Evolutionary conservation across 352 stramenopile genomes (phyloP).

Genomic region (Globisporangium paddicum): DNA sequence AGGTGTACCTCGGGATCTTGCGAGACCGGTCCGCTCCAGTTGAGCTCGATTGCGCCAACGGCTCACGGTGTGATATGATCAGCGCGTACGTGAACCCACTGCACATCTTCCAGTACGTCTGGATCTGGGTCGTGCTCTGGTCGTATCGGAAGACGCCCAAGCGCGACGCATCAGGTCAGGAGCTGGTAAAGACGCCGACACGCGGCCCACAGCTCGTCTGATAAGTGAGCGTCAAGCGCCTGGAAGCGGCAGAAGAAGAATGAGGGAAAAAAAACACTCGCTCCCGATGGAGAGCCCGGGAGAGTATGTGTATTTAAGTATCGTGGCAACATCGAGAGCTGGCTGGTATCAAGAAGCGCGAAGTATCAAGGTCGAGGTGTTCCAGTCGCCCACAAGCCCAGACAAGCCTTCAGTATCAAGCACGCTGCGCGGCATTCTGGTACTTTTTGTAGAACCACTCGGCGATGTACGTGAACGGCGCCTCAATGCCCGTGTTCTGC

Average conservation of each 20-base stretch:
- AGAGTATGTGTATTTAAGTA: neutral
- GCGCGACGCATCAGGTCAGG: neutral
- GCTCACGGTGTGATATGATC: slow-evolving; percentile 37
- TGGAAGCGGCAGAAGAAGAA: neutral
- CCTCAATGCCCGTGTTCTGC: slow-evolving; percentile 69
- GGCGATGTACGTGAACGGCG: slow-evolving; percentile 73
- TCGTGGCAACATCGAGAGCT: neutral
- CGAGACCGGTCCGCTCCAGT: slow-evolving; percentile 13
- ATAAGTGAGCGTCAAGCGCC: neutral
- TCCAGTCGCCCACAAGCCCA: too few relatives aligned
- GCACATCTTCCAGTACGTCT: slow-evolving; percentile 29
- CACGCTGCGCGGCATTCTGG: slow-evolving; percentile 52
- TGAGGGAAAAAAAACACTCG: neutral
- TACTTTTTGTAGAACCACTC: slow-evolving; percentile 87
- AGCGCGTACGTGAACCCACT: slow-evolving; percentile 27
- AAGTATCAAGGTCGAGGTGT: neutral
- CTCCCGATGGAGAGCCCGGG: neutral
- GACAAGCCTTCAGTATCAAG: slow-evolving; percentile 13
- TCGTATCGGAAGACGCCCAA: slow-evolving; percentile 12
- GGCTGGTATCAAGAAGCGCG: neutral
- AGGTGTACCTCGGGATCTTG: slow-evolving; percentile 42
- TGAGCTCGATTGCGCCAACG: slow-evolving; percentile 60
- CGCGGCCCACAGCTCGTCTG: neutral
- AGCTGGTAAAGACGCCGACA: slow-evolving; percentile 4
- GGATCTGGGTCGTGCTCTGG: slow-evolving; percentile 16